Conservation (phyloP, 176 grass and related monocot species). For the Aegilops umbellulata region DNA sequence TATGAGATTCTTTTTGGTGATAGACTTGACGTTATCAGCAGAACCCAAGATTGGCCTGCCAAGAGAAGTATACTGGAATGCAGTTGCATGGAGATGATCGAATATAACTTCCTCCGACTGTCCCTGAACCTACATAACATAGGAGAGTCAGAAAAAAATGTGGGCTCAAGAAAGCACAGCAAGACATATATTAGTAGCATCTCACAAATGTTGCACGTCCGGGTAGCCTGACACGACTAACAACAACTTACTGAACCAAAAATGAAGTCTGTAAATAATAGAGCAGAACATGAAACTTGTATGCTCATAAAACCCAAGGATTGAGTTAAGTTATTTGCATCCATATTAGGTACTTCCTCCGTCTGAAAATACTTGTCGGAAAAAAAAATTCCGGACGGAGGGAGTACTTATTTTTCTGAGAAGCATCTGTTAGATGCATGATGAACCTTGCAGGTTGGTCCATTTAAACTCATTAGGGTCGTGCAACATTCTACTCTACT, state of each 20-base stretch:
- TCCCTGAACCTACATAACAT: conserved; percentile 66
- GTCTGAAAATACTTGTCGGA: no score
- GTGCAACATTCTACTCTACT: neutral
- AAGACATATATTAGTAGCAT: neutral
- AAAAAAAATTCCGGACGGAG: no score
- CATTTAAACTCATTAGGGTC: neutral
- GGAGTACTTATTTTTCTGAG: neutral
- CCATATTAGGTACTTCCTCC: neutral
- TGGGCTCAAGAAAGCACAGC: neutral
- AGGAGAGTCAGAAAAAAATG: conserved; percentile 11
- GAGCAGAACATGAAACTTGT: neutral
- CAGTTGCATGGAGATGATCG: conserved; percentile 97
- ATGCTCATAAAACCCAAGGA: neutral
- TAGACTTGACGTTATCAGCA: conserved; percentile 75
- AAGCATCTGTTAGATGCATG: neutral
- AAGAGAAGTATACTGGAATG: conserved; percentile 93
- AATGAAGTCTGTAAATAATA: neutral
- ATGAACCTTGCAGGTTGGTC: neutral
- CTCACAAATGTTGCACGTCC: neutral
- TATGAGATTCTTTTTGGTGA: conserved; percentile 70
- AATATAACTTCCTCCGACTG: conserved; percentile 95
- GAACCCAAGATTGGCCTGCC: conserved; percentile 89
- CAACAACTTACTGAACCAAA: neutral
- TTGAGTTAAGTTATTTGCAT: neutral
- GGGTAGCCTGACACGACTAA: neutral